These are phyloP conservation scores for Erodium maritimum DNA, from an alignment of 345 rosid species.

Conservation along the genomic window DNA sequence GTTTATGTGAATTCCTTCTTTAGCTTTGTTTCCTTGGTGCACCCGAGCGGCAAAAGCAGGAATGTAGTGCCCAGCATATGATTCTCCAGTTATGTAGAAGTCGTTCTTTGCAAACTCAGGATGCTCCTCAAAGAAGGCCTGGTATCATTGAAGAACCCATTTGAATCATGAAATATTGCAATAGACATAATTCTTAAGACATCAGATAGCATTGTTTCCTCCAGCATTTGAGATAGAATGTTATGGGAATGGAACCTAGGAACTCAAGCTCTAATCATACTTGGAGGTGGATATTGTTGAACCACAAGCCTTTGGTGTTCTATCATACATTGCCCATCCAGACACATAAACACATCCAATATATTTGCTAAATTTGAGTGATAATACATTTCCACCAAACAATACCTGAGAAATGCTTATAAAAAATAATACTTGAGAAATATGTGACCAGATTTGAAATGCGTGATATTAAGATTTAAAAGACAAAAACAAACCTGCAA, in stretches of 20 bases:
- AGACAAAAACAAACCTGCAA: slow-evolving; percentile 53
- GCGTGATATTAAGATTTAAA: too few relatives aligned
- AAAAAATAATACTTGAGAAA: neutral
- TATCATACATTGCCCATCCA: too few relatives aligned
- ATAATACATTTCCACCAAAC: too few relatives aligned
- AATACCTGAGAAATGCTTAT: neutral
- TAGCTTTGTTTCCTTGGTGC: slow-evolving; percentile 85
- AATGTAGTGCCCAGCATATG: slow-evolving; percentile 98
- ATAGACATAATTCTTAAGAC: neutral
- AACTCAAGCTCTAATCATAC: neutral
- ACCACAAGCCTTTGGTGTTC: too few relatives aligned
- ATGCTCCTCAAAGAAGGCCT: slow-evolving; percentile 93
- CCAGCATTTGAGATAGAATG: neutral
- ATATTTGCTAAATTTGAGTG: too few relatives aligned
- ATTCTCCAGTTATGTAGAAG: slow-evolving; percentile 94
- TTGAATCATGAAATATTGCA: slow-evolving; percentile 3
- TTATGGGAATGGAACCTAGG: neutral
- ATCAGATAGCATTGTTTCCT: neutral
- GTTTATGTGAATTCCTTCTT: slow-evolving; percentile 74
- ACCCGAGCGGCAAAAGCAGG: slow-evolving; percentile 95
- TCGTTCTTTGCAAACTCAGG: slow-evolving; percentile 65
- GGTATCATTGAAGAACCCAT: slow-evolving; percentile 7
- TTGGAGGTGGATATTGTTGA: too few relatives aligned
- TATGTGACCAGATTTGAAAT: neutral
- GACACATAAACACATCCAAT: too few relatives aligned